A percentile compares a stretch with the other conserved stretches of the same genome.
Evolutionary conservation across 306 rosid genomes (phyloP).

Genomic region (Sophora flavescens): DNA sequence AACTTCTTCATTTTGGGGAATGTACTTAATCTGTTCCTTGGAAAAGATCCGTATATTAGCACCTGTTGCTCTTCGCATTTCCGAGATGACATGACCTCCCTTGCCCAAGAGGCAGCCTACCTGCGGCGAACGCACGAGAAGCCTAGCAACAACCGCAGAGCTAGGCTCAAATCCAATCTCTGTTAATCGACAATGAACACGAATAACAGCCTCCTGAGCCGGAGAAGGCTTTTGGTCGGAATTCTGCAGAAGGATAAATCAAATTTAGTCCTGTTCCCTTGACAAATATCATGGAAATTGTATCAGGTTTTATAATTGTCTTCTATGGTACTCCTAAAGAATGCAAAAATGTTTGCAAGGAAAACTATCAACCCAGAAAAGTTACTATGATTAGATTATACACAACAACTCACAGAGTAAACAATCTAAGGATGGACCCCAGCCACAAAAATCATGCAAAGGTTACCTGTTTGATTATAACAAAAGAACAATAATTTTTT

Average conservation of each 20-base stretch:
- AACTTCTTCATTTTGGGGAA: slow-evolving; percentile 71
- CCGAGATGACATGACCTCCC: slow-evolving; percentile 80
- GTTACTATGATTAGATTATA: slow-evolving; percentile 45
- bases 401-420: slow-evolving; percentile 47
- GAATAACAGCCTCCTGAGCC: slow-evolving; percentile 86
- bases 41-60: slow-evolving; percentile 84
- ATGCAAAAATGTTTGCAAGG: slow-evolving; percentile 25
- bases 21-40: slow-evolving; percentile 71
- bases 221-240: slow-evolving; percentile 84
- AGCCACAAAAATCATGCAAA: slow-evolving; percentile 40
- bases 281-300: slow-evolving; percentile 39
- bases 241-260: slow-evolving; percentile 60
- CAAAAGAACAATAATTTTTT: slow-evolving; percentile 46
- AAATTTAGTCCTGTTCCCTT: slow-evolving; percentile 29
- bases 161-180: slow-evolving; percentile 87
- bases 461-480: slow-evolving; percentile 42
- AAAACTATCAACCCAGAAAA: slow-evolving; percentile 44
- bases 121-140: slow-evolving; percentile 82
- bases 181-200: slow-evolving; percentile 78
- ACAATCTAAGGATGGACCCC: slow-evolving; percentile 49
- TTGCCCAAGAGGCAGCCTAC: slow-evolving; percentile 86
- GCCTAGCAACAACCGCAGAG: slow-evolving; percentile 76
- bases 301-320: slow-evolving; percentile 10
- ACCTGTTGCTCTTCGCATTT: slow-evolving; percentile 87
- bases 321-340: slow-evolving; percentile 26